Conservation (phyloP, 2,329 filamentous ascomycete genomes). For the Penicillium sp. region DNA sequence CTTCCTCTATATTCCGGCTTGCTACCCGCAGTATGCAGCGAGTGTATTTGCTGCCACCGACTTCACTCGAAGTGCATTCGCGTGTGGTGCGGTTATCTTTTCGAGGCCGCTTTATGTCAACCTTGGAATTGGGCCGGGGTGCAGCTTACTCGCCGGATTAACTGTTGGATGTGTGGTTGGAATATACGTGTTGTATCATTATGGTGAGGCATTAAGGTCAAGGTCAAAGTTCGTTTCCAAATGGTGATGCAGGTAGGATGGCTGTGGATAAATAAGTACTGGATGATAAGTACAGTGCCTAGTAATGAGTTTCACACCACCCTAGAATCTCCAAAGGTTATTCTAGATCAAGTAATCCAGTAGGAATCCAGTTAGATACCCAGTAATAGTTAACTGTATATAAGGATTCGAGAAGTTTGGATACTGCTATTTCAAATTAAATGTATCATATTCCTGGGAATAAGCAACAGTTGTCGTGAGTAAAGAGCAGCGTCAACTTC, state of each 20-base stretch:
- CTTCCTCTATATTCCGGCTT: conserved; percentile 37
- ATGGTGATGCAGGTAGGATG: not conserved
- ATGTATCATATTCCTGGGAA: too few species aligned
- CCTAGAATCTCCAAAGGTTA: too few species aligned
- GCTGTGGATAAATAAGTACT: too few species aligned
- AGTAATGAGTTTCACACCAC: not conserved
- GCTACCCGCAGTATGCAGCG: conserved; percentile 33
- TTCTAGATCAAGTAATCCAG: too few species aligned
- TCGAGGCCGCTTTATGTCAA: conserved; percentile 30
- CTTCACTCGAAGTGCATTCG: conserved; percentile 36
- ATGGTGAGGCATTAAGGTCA: conserved; percentile 15
- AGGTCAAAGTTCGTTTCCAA: conserved; percentile 13
- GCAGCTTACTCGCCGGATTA: conserved; percentile 40
- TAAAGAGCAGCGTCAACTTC: too few species aligned
- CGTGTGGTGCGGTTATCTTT: conserved; percentile 40
- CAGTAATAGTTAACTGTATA: too few species aligned
- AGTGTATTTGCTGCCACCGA: conserved; percentile 40
- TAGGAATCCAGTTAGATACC: too few species aligned
- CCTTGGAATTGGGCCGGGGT: conserved; percentile 32
- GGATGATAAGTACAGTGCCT: too few species aligned
- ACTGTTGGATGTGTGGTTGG: conserved; percentile 26
- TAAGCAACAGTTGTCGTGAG: too few species aligned
- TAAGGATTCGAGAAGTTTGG: too few species aligned
- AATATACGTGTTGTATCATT: conserved; percentile 22
- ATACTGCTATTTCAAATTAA: too few species aligned